Evolutionary conservation across 2,329 filamentous ascomycete species (phyloP), one percentile per base, ranked within the genome.

Genomic region (Rugonectria rugulosa): DNA sequence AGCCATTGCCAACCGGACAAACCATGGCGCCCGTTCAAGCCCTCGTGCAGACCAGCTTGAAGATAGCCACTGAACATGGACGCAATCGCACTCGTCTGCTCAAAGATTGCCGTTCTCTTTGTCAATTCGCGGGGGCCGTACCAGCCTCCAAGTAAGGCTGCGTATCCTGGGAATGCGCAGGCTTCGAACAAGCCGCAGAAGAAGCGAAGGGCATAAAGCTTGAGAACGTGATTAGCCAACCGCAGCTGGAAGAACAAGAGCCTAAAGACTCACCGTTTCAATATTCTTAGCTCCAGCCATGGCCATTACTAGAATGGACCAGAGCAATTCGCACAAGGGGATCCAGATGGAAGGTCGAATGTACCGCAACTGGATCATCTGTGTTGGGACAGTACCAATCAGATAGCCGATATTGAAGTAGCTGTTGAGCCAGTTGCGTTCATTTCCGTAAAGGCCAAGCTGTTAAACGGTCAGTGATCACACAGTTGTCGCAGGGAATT

Each of bases 1-100:
- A 76, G 63, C 73, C 73, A 77, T 15, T 71, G 67, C 74, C 73
- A 77, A 0, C 72, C 75, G 0, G 70, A 63, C 12, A 70, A 61
- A 0, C 73, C 73, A 6, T 68, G 52, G 2, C 57, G 59, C 4
- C 72, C 72, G 11, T 72, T 62, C 11, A 76, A 53, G n/a, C 68
- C 62, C 26, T 60, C 63, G 37, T 72, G 71, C 1, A 75, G 67
- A 1, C 65, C 72, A 3, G 74, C 72, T 60, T 74, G 70, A 10
- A 75, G 53, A 48, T 74, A 74, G 0, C 73, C 70, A 1, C 61
- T 65, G 45, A 68, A 67, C 64, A 67, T 67, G 15, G 44, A 53
- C 4, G 64, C 65, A 6, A 66, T 65, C n/a, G 59, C 51, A 6
- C 58, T 57, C 3, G 59, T 65, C 12, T 65, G 55, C 23, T 64